Conservation (phyloP, 495 filamentous ascomycete genomes). For the Neurospora sp. region DNA sequence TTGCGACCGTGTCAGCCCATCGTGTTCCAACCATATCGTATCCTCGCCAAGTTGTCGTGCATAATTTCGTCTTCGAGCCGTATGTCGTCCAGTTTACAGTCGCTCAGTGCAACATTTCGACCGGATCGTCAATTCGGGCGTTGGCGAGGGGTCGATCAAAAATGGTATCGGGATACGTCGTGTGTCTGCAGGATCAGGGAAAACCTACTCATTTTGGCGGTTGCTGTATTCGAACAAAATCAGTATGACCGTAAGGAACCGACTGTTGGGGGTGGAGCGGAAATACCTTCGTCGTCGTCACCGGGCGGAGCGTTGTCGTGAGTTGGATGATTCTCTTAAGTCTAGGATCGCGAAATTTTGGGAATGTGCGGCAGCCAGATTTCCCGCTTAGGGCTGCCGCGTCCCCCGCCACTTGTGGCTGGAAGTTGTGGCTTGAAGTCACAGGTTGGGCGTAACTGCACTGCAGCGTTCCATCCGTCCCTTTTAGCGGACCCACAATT, state of each 20-base stretch:
- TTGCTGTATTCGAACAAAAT: conserved; percentile 15
- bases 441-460: background rate
- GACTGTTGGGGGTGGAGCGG: background rate
- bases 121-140: background rate
- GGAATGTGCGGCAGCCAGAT: conserved; percentile 23
- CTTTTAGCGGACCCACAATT: background rate
- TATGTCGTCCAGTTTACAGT: background rate
- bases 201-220: conserved; percentile 36
- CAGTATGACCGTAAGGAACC: conserved; percentile 7
- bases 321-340: conserved; percentile 21
- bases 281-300: conserved; percentile 27
- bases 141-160: background rate
- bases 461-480: background rate
- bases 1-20: conserved; percentile 22
- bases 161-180: background rate
- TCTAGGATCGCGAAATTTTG: conserved; percentile 28
- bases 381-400: conserved; percentile 24
- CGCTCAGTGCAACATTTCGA: background rate
- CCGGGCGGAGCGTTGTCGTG: conserved; percentile 19
- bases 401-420: background rate
- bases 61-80: background rate
- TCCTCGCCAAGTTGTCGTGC: background rate
- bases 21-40: background rate
- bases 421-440: background rate
- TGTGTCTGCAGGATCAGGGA: conserved; percentile 5